Evolutionary conservation across 768 basidiomycete genomes (phyloP), one percentile per base, ranked within the genome.

Genomic region (Crucibulum laeve): DNA sequence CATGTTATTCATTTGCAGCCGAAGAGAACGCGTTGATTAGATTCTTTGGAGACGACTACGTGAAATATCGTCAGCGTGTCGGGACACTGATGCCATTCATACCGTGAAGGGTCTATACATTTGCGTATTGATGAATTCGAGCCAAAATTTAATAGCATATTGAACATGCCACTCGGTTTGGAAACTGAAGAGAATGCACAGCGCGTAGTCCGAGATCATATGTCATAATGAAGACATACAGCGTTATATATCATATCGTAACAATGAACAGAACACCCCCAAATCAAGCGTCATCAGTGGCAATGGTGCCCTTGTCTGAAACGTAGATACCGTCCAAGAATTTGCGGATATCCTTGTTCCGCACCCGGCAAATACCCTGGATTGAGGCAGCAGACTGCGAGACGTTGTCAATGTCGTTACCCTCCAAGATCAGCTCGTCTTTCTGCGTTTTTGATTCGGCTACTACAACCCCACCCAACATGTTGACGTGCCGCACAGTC

Each of bases 321-420:
- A 92, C 90, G 56, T 92, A 92, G 70, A 93, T 80, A 65, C 91
- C 88, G 62, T 94, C 91, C 64, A 96, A 75, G 79, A 97, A 96
- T 77, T 97, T 96, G 59, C 95, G 91, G 71, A 98, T 97, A 77
- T 95, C 95, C 77, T 99, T 99, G 86, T 98, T 96, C 68, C 91
- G 87, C 60, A 99, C 96, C 55, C 86, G 82, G 75, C 92, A 96
- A 49, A 87, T 76, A 55, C 94, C 94, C 65, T 98, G 96, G 63
- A 99, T 98, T 32, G 90, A 90, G 37, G 96, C 96, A 48, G 96
- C 91, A 53, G 93, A 96, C 69, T 98, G 95, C 25, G 95, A 98
- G 40, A 99, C 96, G 57, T 87, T 89, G 65, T 98, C 87, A 49
- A 99, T 79, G 66, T 99, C 95, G 62, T 91, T 94, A 38, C 95